Percentiles rank a stretch among this genome's conserved stretches.
These are phyloP conservation scores for Calonectria pteridis DNA, from an alignment of 2,329 filamentous ascomycete genomes.

Conservation along the genomic window DNA sequence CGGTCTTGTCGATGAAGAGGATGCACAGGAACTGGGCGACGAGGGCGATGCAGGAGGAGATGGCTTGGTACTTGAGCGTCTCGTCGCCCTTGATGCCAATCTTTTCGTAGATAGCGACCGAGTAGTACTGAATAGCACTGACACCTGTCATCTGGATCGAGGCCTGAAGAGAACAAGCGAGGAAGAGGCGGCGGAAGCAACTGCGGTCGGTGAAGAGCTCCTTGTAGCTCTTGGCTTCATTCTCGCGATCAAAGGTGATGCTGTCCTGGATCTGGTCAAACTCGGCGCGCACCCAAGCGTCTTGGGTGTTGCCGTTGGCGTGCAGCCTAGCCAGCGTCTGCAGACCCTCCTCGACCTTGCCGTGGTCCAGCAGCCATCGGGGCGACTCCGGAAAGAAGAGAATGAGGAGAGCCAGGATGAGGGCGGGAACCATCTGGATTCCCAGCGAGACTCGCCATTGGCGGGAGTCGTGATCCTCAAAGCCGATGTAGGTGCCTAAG, in stretches of 20 bases:
- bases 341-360: constrained; percentile 73
- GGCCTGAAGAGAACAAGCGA: constrained; percentile 77
- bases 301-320: constrained; percentile 73
- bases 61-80: constrained; percentile 81
- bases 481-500: constrained; percentile 48
- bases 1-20: constrained; percentile 75
- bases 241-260: constrained; percentile 75
- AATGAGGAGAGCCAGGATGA: constrained; percentile 74
- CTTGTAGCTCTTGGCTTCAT: constrained; percentile 76
- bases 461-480: constrained; percentile 41
- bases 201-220: constrained; percentile 75
- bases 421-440: constrained; percentile 79
- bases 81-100: constrained; percentile 76
- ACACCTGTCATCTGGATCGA: constrained; percentile 83
- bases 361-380: constrained; percentile 82
- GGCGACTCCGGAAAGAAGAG: constrained; percentile 77
- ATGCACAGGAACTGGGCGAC: constrained; percentile 78
- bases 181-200: constrained; percentile 78
- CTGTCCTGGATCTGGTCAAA: constrained; percentile 77
- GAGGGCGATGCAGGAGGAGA: constrained; percentile 78
- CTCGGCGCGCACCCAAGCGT: constrained; percentile 79
- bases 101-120: constrained; percentile 73
- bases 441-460: constrained; percentile 63
- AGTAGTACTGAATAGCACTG: constrained; percentile 81
- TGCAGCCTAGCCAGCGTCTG: constrained; percentile 77